These are phyloP conservation scores for Adansonia grandidieri DNA, from an alignment of 441 rosid genomes.

Conservation along the genomic window DNA sequence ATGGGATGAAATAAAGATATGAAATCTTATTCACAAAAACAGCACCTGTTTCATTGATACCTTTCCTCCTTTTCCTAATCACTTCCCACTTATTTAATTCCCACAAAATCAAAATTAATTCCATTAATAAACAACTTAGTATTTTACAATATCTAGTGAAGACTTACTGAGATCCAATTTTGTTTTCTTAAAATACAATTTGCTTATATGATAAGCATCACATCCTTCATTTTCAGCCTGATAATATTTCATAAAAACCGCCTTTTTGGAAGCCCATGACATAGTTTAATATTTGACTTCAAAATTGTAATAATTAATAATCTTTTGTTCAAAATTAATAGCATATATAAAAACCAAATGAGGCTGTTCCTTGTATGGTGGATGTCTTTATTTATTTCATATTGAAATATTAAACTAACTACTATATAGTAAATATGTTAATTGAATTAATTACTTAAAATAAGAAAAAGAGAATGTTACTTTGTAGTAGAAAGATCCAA, in stretches of 20 bases:
- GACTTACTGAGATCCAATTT: slow-evolving; percentile 34
- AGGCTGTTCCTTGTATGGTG: slow-evolving; percentile 25
- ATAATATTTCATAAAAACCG: slow-evolving; percentile 24
- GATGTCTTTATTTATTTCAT: slow-evolving; percentile 23
- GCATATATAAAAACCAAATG: slow-evolving; percentile 3
- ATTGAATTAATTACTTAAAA: slow-evolving; percentile 19
- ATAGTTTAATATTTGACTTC: slow-evolving; percentile 40
- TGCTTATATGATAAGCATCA: slow-evolving; percentile 29
- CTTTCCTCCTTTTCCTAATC: neutral
- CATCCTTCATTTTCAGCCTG: slow-evolving; percentile 31
- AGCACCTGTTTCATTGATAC: neutral
- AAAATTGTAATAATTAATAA: slow-evolving; percentile 23
- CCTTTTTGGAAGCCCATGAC: slow-evolving; percentile 29
- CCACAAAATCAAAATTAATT: neutral
- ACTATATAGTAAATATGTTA: neutral
- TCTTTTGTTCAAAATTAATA: slow-evolving; percentile 21
- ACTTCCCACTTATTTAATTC: neutral
- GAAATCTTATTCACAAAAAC: neutral
- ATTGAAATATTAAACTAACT: neutral
- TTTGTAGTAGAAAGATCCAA: slow-evolving; percentile 33
- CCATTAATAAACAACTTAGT: neutral
- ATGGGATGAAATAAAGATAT: neutral
- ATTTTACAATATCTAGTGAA: slow-evolving; percentile 33
- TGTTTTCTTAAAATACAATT: neutral
- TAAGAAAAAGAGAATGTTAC: slow-evolving; percentile 20